Percentiles rank a stretch among this genome's conserved stretches.
phyloP scores from a whole-genome alignment of 2,329 filamentous ascomycete species.

The Ceratocystis lukuohia region DNA sequence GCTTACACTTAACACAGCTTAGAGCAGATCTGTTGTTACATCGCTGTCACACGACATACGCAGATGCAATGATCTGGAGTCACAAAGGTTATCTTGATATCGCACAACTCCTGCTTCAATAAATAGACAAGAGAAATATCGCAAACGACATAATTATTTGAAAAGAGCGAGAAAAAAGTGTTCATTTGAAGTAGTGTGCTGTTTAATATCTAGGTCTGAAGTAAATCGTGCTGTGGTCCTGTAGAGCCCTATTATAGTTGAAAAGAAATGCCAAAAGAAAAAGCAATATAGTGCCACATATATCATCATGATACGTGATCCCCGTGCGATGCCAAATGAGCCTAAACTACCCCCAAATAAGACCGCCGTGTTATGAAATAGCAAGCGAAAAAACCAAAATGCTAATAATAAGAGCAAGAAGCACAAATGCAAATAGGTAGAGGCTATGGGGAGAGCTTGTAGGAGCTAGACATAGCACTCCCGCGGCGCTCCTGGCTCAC shows the following conservation, averaged over 20 bases:
- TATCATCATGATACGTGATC: not conserved
- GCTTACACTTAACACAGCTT: not conserved
- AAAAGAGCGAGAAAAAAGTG: not conserved
- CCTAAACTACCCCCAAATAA: not conserved
- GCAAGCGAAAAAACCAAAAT: not conserved
- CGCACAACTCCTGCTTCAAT: not conserved
- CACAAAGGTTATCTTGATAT: not conserved
- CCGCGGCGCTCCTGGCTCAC: slow-evolving; percentile 5
- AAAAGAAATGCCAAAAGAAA: not conserved
- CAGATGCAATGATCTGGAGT: not conserved
- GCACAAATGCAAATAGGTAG: not conserved
- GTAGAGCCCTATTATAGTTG: not conserved
- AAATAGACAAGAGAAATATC: not conserved
- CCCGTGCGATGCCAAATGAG: not conserved
- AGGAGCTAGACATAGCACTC: slow-evolving; percentile 11
- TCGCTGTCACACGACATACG: not conserved
- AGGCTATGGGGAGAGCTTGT: slow-evolving; percentile 12
- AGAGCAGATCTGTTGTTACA: not conserved
- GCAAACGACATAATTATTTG: not conserved
- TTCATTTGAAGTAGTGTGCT: not conserved
- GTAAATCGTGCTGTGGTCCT: slow-evolving; percentile 3
- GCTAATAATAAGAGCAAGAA: not conserved
- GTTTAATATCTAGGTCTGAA: slow-evolving; percentile 1
- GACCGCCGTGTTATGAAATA: not conserved
- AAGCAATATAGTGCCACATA: not conserved